Evolutionary conservation across 371 early-diverging fungal genomes (phyloP), one percentile per base, ranked within the genome.

Genomic region (Globomyces sp.): DNA sequence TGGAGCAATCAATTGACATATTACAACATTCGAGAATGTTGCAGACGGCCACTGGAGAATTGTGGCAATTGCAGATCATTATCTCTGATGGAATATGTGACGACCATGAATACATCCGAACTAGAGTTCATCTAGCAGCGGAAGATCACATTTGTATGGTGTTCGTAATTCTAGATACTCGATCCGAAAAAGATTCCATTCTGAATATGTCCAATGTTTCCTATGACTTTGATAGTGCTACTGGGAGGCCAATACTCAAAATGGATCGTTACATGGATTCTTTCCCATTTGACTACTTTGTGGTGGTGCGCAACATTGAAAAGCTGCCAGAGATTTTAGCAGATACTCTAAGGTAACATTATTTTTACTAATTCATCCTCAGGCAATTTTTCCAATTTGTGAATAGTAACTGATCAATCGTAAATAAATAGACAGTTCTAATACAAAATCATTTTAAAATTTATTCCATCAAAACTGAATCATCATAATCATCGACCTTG

Each of bases 1-100:
- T 96, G 80, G 88, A 92, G 63, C 77, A 91, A 1, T 86, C 94
- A 40, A 78, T 92, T 52, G 80, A 78, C 1, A 73, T 93, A 41
- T 84, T 95, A 63, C 87, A 90, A 62, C 82, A 87, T 3, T 92
- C 91, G 0, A 83, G 89, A 65, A 72, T 24, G 74, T 72, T n/a
- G 65, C 24, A 24, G 24, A 74, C 41, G 68, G 76, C 46, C 71
- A 74, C 51, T 3, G 50, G 50, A 34, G 94, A 95, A 58, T 79
- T 96, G 60, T 98, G 98, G 98, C 95, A 96, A 67, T 82, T 99
- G 42, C 92, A 95, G 78, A 81, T 99, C 57, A 89, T 99, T 57
- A 83, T 99, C 13, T 98, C 98, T 39, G 99, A 99, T 74, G 99
- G 98, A 66, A 89, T 98, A 48, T 93, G 94, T 76, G 93, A 98